A percentile compares a stretch with the other conserved stretches of the same genome.
These are phyloP conservation scores for Aspergillus sp. DNA, from an alignment of 2,329 filamentous ascomycete species.

Conservation along the genomic window DNA sequence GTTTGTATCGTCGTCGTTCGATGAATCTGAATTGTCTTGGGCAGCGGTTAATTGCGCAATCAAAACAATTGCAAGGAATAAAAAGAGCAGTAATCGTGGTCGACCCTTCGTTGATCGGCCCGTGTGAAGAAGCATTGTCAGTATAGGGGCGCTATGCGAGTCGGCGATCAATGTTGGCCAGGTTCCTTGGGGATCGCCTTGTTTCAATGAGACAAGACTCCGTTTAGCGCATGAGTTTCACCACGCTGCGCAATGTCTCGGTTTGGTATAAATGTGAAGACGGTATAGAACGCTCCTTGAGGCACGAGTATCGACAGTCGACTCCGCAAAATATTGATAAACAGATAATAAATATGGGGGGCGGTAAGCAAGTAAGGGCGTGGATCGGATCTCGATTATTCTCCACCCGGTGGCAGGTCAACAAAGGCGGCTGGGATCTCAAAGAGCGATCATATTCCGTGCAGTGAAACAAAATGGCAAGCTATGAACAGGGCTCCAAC, in stretches of 20 bases:
- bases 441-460: neutral
- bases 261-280: neutral
- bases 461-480: neutral
- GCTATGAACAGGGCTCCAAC: neutral
- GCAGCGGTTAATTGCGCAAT: slow-evolving; percentile 19
- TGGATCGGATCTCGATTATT: slow-evolving; percentile 12
- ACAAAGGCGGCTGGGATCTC: slow-evolving; percentile 5
- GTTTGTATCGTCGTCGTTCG: neutral
- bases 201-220: neutral
- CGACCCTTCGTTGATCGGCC: slow-evolving; percentile 15
- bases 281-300: neutral
- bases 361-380: slow-evolving; percentile 8
- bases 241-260: neutral
- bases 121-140: slow-evolving; percentile 16
- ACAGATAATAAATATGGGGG: slow-evolving; percentile 2
- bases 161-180: neutral
- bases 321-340: neutral
- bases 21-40: slow-evolving; percentile 9
- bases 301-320: neutral
- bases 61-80: slow-evolving; percentile 18
- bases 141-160: neutral
- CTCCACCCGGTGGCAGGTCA: slow-evolving; percentile 17
- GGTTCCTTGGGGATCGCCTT: neutral
- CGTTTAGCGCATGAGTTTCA: neutral
- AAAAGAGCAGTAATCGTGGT: slow-evolving; percentile 16